Conservation (phyloP, 345 rosid species). For the Corchorus olitorius region DNA sequence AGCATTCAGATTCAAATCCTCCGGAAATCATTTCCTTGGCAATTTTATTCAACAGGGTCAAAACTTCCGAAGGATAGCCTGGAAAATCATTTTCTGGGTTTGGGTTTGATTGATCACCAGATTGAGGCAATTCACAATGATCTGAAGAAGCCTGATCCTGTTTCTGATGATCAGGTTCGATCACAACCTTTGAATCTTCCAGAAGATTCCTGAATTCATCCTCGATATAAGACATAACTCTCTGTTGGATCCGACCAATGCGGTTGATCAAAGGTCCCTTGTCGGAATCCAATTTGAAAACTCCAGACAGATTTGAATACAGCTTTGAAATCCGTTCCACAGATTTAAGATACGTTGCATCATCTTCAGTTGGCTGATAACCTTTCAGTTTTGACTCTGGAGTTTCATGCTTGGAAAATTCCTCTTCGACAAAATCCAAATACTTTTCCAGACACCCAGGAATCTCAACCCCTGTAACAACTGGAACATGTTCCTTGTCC, state of each 20-base stretch:
- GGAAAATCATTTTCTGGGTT: constrained; percentile 27
- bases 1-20: constrained; percentile 72
- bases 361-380: constrained; percentile 43
- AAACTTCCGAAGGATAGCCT: constrained; percentile 46
- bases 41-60: constrained; percentile 50
- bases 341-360: constrained; percentile 43
- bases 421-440: constrained; percentile 63
- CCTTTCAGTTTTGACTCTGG: constrained; percentile 43
- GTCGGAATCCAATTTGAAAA: constrained; percentile 41
- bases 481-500: constrained; percentile 18
- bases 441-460: constrained; percentile 56
- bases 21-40: constrained; percentile 63
- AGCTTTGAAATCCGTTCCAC: constrained; percentile 60
- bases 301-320: constrained; percentile 25
- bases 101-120: constrained; percentile 15
- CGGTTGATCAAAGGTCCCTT: constrained; percentile 47
- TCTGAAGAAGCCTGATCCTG: constrained; percentile 12
- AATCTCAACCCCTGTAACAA: constrained; percentile 27
- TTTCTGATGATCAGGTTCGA: constrained; percentile 30
- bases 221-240: constrained; percentile 76
- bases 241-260: constrained; percentile 59
- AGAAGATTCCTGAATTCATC: constrained; percentile 63
- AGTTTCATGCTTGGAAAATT: constrained; percentile 41
- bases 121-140: not conserved
- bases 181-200: constrained; percentile 35